Conservation (phyloP, 73 alveolate species). For the Uronychia setigera region DNA sequence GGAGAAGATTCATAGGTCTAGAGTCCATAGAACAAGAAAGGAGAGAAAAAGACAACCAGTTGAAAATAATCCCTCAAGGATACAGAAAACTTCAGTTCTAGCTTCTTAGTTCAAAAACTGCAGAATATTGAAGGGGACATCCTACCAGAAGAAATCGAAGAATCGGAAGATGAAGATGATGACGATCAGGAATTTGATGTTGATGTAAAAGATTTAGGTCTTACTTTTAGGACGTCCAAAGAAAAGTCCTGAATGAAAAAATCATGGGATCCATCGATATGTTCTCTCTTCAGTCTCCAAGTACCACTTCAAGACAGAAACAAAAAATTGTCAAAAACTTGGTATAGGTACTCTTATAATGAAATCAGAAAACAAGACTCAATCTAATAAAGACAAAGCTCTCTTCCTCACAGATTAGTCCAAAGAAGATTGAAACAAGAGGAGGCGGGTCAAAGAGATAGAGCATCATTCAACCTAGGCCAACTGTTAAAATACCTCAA, state of each 20-base stretch:
- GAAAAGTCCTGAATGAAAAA: not conserved
- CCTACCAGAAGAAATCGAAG: not conserved
- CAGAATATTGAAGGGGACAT: too few species aligned
- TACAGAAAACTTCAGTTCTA: not conserved
- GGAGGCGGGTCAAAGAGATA: not conserved
- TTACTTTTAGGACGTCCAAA: not conserved
- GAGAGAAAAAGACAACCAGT: not conserved
- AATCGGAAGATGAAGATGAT: not conserved
- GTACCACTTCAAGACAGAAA: not conserved
- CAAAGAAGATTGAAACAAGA: not conserved
- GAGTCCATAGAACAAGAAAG: not conserved
- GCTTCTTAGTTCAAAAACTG: not conserved
- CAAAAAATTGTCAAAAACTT: not conserved
- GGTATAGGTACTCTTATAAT: not conserved
- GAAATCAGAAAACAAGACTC: not conserved
- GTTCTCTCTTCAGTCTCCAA: not conserved
- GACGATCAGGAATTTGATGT: not conserved
- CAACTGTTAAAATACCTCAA: not conserved
- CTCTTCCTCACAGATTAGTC: not conserved
- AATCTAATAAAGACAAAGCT: not conserved
- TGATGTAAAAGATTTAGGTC: not conserved
- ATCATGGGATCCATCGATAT: not conserved
- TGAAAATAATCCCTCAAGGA: not conserved
- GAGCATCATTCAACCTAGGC: slow-evolving; percentile 3
- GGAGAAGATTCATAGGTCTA: too few species aligned